Evolutionary conservation across 164 flowering plant genomes (phyloP), one percentile per base, ranked within the genome.

Genomic region (Magnolia officinalis): DNA sequence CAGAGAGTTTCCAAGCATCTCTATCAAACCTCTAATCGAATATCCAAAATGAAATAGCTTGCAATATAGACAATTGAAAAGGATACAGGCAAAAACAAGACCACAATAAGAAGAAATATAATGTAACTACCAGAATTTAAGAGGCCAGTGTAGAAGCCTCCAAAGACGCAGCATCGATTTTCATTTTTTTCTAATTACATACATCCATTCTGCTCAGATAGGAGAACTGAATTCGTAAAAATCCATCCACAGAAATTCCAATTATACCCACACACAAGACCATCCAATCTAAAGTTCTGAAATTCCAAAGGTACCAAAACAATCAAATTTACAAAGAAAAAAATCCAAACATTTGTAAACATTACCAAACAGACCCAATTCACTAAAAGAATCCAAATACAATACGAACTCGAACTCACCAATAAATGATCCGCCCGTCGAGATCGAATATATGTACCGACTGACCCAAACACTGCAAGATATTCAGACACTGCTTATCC

Each of bases 381-480:
- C 51, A 72, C 18, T 16, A 52, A 72, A 55, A 14, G 6, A 72
- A 72, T 13, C 31, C 51, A 23, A 70, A 70, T 52, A 24, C 10
- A 55, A 21, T 5, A 4, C 11, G 45, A 49, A 21, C n/a, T 4
- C 29, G 61, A 55, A 63, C 89, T 86, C 75, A 94, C 99, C 99
- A 94, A 82, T 89, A 96, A 78, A 91, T 83, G 23, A 96, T 80
- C 49, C 83, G 86, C 63, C 83, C 82, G 11, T 76, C 75, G 21
- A 86, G 85, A 82, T 96, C 97, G 77, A 91, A 80, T 63, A 93
- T 90, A 85, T 96, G 96, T 74, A 96, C 90, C 5, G 98, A 81
- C 70, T 94, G 98, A 11, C 98, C 99, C 90, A 93, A 85, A 1
- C 92, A 91, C 86, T 95, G 97, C 92, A 95, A 86, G 51, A 95